A percentile compares a stretch with the other conserved stretches of the same genome.
Evolutionary conservation across 225 moss, liverwort and hornwort species (phyloP).

Genomic region (Anthoceros angustus): DNA sequence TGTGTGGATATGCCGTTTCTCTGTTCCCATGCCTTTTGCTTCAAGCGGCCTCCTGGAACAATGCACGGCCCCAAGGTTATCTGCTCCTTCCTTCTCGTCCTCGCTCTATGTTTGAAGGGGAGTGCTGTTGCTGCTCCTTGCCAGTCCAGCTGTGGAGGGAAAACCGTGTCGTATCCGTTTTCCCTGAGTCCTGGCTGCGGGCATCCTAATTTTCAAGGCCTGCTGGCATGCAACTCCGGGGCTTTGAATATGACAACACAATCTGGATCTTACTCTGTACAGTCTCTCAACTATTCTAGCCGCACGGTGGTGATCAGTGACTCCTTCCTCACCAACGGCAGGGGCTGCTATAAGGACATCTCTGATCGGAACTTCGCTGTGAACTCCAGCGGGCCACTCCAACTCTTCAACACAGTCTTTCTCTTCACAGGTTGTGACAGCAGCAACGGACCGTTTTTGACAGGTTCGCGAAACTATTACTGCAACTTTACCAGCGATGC

Average conservation of each 20-base stretch:
- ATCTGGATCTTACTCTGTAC: constrained; percentile 20
- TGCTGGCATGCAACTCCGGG: constrained; percentile 16
- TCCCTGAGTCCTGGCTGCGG: constrained; percentile 27
- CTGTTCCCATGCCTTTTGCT: background rate
- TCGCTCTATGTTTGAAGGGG: background rate
- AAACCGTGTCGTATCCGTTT: constrained; percentile 17
- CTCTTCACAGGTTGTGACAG: constrained; percentile 21
- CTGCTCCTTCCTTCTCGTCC: background rate
- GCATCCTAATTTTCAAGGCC: constrained; percentile 11
- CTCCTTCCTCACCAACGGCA: constrained; percentile 25
- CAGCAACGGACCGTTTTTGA: constrained; percentile 21
- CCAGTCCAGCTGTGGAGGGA: constrained; percentile 13
- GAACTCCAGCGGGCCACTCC: constrained; percentile 6
- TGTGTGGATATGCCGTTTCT: background rate
- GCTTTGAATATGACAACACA: constrained; percentile 14
- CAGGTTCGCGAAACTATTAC: constrained; percentile 15
- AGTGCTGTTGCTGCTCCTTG: background rate
- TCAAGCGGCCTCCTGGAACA: background rate
- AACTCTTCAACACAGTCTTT: constrained; percentile 15
- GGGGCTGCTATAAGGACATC: constrained; percentile 21
- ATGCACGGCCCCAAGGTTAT: background rate
- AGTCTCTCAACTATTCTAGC: constrained; percentile 17
- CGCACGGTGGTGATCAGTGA: constrained; percentile 13
- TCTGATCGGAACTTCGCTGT: constrained; percentile 13
- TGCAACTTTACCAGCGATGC: constrained; percentile 21